A percentile compares a stretch with the other conserved stretches of the same genome.
These are phyloP conservation scores for Avena eriantha DNA, from an alignment of 176 grass and related monocot genomes.

Conservation along the genomic window DNA sequence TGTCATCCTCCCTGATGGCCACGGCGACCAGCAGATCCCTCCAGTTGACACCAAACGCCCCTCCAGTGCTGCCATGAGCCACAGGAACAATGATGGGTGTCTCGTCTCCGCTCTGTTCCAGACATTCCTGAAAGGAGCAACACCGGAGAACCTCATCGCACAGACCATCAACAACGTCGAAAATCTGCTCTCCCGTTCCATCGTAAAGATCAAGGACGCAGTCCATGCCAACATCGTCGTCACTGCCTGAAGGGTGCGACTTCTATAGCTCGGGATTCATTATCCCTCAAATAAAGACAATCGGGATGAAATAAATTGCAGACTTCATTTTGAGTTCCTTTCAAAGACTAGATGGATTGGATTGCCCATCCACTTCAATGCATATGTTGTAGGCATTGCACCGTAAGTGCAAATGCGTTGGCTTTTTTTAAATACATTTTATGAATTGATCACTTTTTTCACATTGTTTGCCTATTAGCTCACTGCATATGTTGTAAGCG, in stretches of 20 bases:
- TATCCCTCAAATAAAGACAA: background rate
- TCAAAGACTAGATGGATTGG: background rate
- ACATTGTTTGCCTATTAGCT: too few species aligned
- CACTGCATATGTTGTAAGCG: too few species aligned
- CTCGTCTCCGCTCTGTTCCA: constrained; percentile 44
- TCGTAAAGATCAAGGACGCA: constrained; percentile 52
- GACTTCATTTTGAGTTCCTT: background rate
- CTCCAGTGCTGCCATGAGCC: background rate
- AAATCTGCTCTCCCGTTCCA: constrained; percentile 18
- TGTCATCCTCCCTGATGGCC: constrained; percentile 56
- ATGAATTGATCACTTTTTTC: background rate
- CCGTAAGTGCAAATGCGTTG: background rate
- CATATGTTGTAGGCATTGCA: background rate
- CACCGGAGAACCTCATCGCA: background rate
- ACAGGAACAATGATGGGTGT: background rate
- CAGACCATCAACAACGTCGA: constrained; percentile 5
- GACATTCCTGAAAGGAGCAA: background rate
- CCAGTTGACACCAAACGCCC: background rate
- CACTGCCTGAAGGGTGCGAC: background rate
- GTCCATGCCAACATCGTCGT: constrained; percentile 3
- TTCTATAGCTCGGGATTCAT: background rate
- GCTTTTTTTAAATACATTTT: background rate
- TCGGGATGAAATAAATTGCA: background rate
- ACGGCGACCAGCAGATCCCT: background rate
- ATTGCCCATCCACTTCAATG: background rate